These are phyloP conservation scores for Rubroboletus satanas DNA, from an alignment of 768 basidiomycete species.

Conservation along the genomic window DNA sequence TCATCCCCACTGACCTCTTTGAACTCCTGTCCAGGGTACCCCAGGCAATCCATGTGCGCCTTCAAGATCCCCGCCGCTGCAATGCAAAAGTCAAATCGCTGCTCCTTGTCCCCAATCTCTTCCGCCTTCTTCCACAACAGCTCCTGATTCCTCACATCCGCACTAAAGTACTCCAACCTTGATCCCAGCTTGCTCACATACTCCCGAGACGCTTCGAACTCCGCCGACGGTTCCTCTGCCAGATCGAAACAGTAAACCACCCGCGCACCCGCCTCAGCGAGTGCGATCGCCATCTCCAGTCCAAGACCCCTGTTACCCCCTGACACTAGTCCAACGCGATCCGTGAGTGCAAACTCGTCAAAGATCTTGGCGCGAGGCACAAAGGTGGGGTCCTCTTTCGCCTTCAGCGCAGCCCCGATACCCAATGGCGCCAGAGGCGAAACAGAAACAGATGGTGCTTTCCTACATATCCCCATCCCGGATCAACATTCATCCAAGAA, in stretches of 20 bases:
- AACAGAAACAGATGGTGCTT: slow-evolving; percentile 40
- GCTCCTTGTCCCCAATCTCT: slow-evolving; percentile 62
- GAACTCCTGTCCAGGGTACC: slow-evolving; percentile 63
- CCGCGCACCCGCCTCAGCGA: slow-evolving; percentile 69
- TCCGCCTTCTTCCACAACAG: slow-evolving; percentile 53
- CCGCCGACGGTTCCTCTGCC: slow-evolving; percentile 49
- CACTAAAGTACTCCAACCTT: slow-evolving; percentile 58
- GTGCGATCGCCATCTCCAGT: slow-evolving; percentile 76
- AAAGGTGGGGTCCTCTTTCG: slow-evolving; percentile 34
- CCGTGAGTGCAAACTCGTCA: slow-evolving; percentile 54
- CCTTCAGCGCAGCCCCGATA: slow-evolving; percentile 53
- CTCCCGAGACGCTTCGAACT: slow-evolving; percentile 51
- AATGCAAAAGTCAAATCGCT: slow-evolving; percentile 69
- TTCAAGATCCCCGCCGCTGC: slow-evolving; percentile 76
- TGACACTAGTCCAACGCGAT: slow-evolving; percentile 58
- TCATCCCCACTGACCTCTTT: slow-evolving; percentile 42
- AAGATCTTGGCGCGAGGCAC: slow-evolving; percentile 48
- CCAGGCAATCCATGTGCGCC: slow-evolving; percentile 56
- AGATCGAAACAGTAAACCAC: slow-evolving; percentile 70
- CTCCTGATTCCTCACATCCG: slow-evolving; percentile 64
- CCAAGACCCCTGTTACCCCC: slow-evolving; percentile 70
- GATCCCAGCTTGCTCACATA: slow-evolving; percentile 46
- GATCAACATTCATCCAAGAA: not conserved
- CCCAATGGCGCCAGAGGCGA: slow-evolving; percentile 62
- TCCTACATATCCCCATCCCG: not conserved